Evolutionary conservation across 805 yeast genomes (phyloP).

Genomic region (Candida chilensis): DNA sequence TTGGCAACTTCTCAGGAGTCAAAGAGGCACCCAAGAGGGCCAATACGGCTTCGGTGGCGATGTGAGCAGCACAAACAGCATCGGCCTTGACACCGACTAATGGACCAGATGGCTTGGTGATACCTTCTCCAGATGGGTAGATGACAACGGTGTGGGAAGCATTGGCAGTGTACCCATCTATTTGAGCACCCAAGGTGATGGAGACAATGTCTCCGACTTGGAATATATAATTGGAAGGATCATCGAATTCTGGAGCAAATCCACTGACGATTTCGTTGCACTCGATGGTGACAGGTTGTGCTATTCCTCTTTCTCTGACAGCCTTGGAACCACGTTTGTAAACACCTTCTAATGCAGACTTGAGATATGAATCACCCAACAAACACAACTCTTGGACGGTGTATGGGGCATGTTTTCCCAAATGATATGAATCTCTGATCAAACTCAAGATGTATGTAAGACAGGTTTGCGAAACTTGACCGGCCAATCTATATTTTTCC

Average conservation of each 20-base stretch:
- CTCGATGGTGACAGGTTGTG: slow-evolving; percentile 85
- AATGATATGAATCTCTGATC: slow-evolving; percentile 70
- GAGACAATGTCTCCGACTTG: slow-evolving; percentile 80
- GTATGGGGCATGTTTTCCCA: slow-evolving; percentile 34
- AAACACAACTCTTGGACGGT: slow-evolving; percentile 69
- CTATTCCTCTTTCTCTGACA: slow-evolving; percentile 83
- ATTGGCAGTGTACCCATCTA: slow-evolving; percentile 90
- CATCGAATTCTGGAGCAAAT: slow-evolving; percentile 81
- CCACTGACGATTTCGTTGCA: slow-evolving; percentile 72
- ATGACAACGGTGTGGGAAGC: slow-evolving; percentile 83
- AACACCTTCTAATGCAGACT: slow-evolving; percentile 45
- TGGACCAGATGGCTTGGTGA: slow-evolving; percentile 61
- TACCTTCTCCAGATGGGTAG: slow-evolving; percentile 51
- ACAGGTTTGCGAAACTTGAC: slow-evolving; percentile 81
- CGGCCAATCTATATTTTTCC: slow-evolving; percentile 84
- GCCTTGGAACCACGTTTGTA: slow-evolving; percentile 43
- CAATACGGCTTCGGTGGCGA: slow-evolving; percentile 83
- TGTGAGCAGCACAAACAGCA: slow-evolving; percentile 79
- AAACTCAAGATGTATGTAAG: slow-evolving; percentile 55
- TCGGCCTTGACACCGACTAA: slow-evolving; percentile 80
- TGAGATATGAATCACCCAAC: slow-evolving; percentile 70
- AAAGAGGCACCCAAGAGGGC: slow-evolving; percentile 65
- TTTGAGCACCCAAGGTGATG: slow-evolving; percentile 78
- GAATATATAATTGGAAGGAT: slow-evolving; percentile 35
- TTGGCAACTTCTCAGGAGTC: slow-evolving; percentile 68